Base-by-base conservation (phyloP, 495 filamentous ascomycete genomes). In the Penicillium salamii region DNA sequence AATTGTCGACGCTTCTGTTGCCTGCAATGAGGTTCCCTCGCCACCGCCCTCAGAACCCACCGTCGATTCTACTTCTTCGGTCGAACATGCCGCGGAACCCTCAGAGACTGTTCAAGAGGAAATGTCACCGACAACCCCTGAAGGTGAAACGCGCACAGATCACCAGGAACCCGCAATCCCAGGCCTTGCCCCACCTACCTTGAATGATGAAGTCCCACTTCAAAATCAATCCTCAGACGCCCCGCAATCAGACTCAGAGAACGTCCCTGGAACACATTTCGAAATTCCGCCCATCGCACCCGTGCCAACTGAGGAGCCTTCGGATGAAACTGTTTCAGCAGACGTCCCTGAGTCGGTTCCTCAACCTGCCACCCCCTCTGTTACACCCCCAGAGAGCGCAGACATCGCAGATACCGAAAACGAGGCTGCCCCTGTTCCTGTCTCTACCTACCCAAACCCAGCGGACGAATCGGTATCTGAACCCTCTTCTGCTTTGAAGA, bases 141-240 rank as follows among this genome's bases (percentile, higher is more conserved):
- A 68, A 49, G 46, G 55, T 65, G 64, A 70, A 65, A 65, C 58
- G 37, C 48, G 52, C 42, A 33, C 46, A 32, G 51, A 54, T 42
- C 41, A 57, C 34, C 49, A 45, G 42, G 60, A 63, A 46, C 58
- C 60, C 58, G 54, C 59, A 53, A 51, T 50, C 15, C 38, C 54
- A 50, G 46, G 38, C 52, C 57, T 66, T 58, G 55, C 55, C 53
- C 60, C 64, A 53, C 53, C 69, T 66, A 72, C 67, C 58, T 66
- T 53, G 52, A 51, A 50, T 46, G 38, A 52, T 42, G 56, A 65
- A 35, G 66, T 61, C 53, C 66, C 71, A 71, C 67, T 57, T 51
- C 48, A 57, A 56, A 52, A 49, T 53, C 48, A 63, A 38, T 53
- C 63, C 38, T 44, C 57, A 49, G 59, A 58, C 28, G 50, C 52